These are phyloP conservation scores for Linnemannia schmuckeri DNA, from an alignment of 192 early-diverging fungal species.

Conservation along the genomic window DNA sequence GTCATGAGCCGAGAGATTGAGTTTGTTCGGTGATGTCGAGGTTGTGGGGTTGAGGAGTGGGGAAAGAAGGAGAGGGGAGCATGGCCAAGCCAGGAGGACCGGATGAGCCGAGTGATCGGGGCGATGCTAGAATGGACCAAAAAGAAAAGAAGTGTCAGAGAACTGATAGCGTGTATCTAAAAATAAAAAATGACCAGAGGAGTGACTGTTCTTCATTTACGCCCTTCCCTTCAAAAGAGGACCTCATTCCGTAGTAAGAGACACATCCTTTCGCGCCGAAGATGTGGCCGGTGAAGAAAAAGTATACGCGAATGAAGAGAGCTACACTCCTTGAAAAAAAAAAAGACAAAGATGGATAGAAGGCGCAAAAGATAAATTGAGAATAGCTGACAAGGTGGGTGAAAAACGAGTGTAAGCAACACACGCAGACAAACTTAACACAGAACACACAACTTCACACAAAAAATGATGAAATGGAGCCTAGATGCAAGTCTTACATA, in stretches of 20 bases:
- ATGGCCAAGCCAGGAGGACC: neutral
- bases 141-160: neutral
- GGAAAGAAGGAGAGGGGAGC: neutral
- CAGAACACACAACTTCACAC: neutral
- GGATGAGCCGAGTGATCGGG: neutral
- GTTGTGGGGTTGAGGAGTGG: neutral
- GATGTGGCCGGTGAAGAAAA: too few relatives aligned
- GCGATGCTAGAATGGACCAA: neutral
- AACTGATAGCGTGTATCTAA: neutral
- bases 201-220: neutral
- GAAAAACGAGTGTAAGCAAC: too few relatives aligned
- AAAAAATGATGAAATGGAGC: neutral
- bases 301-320: too few relatives aligned
- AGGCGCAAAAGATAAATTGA: too few relatives aligned
- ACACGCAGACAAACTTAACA: neutral
- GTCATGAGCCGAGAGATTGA: neutral
- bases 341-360: too few relatives aligned
- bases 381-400: too few relatives aligned
- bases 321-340: too few relatives aligned
- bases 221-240: neutral
- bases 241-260: neutral
- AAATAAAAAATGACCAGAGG: neutral
- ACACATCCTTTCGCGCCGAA: neutral
- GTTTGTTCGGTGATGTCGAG: neutral
- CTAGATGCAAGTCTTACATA: neutral